phyloP scores from a whole-genome alignment of 2,329 filamentous ascomycete genomes.

The Fusarium succisae region DNA sequence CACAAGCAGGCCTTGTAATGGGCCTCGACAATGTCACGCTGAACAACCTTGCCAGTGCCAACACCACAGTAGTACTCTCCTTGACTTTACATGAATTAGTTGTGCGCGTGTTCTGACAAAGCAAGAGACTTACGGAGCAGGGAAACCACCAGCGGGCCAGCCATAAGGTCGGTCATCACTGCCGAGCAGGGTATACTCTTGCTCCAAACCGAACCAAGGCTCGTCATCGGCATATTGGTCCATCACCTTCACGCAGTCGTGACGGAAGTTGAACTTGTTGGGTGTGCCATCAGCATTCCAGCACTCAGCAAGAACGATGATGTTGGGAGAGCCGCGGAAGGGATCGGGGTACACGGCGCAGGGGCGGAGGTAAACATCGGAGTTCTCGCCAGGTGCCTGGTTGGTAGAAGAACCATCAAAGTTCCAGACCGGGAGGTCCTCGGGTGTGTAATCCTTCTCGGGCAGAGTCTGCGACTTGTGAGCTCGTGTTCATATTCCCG shows the following conservation, averaged over 20 bases:
- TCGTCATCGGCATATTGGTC: slow-evolving; percentile 81
- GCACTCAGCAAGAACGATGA: slow-evolving; percentile 93
- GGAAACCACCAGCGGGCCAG: slow-evolving; percentile 76
- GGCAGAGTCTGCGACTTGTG: slow-evolving; percentile 56
- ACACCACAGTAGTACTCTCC: slow-evolving; percentile 80
- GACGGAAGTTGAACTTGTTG: slow-evolving; percentile 98
- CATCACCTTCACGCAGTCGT: slow-evolving; percentile 91
- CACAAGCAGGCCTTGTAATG: slow-evolving; percentile 74
- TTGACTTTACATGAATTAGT: slow-evolving; percentile 22
- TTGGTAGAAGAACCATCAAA: slow-evolving; percentile 84
- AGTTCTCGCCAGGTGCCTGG: slow-evolving; percentile 94
- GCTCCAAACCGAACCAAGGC: slow-evolving; percentile 98
- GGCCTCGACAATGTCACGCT: slow-evolving; percentile 93
- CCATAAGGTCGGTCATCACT: slow-evolving; percentile 88
- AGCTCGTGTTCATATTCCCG: too few relatives aligned
- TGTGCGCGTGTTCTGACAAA: too few relatives aligned
- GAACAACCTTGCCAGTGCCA: slow-evolving; percentile 95
- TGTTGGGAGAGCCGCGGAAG: slow-evolving; percentile 89
- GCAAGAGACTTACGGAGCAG: slow-evolving; percentile 67
- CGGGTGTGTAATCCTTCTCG: slow-evolving; percentile 59
- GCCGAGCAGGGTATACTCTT: slow-evolving; percentile 88
- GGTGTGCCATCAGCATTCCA: slow-evolving; percentile 94
- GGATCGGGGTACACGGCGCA: slow-evolving; percentile 90
- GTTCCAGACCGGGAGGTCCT: slow-evolving; percentile 65
- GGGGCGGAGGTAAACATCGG: slow-evolving; percentile 95